A percentile compares a stretch with the other conserved stretches of the same genome.
Conservation (phyloP, 345 rosid genomes). For the Raphanus sativus region DNA sequence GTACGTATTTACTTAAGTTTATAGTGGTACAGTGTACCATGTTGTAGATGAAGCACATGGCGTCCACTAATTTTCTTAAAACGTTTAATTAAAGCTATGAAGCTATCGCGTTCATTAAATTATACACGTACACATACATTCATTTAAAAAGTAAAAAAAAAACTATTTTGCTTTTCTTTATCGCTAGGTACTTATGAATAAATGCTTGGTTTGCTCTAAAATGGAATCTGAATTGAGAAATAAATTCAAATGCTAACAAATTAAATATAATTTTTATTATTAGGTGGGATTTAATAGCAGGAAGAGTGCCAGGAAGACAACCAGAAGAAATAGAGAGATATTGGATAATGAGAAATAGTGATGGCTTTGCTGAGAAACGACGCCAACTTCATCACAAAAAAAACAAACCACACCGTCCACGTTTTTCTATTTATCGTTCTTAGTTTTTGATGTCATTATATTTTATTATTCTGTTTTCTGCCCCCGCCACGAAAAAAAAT, state of each 20-base stretch:
- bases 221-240: not conserved
- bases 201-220: not conserved
- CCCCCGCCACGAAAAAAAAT: not conserved
- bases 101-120: conserved; percentile 12
- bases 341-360: conserved; percentile 66
- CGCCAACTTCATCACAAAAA: conserved; percentile 28
- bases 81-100: not conserved
- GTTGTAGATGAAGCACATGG: conserved; percentile 28
- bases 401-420: conserved; percentile 27
- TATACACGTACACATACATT: conserved; percentile 3
- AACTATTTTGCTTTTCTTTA: not conserved
- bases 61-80: conserved; percentile 15
- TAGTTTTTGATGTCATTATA: not conserved
- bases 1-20: conserved; percentile 10
- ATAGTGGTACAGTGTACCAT: conserved; percentile 20
- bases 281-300: conserved; percentile 83
- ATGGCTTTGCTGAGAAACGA: conserved; percentile 51
- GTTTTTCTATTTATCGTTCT: conserved; percentile 25
- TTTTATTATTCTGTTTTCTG: not conserved
- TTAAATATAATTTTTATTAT: not conserved
- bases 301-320: conserved; percentile 65
- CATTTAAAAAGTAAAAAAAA: not conserved
- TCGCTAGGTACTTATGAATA: not conserved
- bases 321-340: conserved; percentile 78
- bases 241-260: not conserved